phyloP scores from a whole-genome alignment of 495 filamentous ascomycete species.

The Aspergillus sclerotiicarbonarius region DNA sequence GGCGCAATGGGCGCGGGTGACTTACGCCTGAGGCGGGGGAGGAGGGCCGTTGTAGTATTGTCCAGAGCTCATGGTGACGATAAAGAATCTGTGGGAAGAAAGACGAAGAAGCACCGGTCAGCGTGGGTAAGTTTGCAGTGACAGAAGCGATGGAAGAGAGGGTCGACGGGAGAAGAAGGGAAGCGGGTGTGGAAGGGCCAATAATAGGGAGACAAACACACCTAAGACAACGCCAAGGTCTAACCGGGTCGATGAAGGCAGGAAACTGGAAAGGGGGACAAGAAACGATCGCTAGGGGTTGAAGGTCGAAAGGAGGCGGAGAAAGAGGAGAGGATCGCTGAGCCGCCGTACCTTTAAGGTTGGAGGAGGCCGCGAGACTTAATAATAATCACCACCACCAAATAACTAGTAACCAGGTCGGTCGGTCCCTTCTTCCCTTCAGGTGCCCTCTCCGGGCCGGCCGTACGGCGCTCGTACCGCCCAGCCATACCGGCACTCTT shows the following conservation, averaged over 20 bases:
- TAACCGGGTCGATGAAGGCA: conserved; percentile 8
- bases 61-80: conserved; percentile 19
- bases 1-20: conserved; percentile 6
- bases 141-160: neutral
- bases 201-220: conserved; percentile 17
- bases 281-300: neutral
- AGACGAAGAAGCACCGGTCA: conserved; percentile 4
- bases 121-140: conserved; percentile 2
- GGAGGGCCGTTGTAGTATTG: conserved; percentile 26
- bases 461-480: conserved; percentile 13
- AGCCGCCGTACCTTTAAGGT: neutral
- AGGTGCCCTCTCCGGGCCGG: conserved; percentile 6
- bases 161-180: conserved; percentile 4
- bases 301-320: conserved; percentile 1
- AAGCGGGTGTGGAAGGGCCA: conserved; percentile 16
- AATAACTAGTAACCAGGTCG: too few species aligned
- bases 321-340: neutral
- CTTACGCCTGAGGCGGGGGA: conserved; percentile 29
- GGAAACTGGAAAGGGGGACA: conserved; percentile 26
- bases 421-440: neutral
- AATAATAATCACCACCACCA: too few species aligned
- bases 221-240: conserved; percentile 26
- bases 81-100: neutral
- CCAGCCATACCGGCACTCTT: neutral
- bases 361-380: neutral